Base-by-base conservation (phyloP, 371 early-diverging fungal species). In the Rhizomucor miehei region DNA sequence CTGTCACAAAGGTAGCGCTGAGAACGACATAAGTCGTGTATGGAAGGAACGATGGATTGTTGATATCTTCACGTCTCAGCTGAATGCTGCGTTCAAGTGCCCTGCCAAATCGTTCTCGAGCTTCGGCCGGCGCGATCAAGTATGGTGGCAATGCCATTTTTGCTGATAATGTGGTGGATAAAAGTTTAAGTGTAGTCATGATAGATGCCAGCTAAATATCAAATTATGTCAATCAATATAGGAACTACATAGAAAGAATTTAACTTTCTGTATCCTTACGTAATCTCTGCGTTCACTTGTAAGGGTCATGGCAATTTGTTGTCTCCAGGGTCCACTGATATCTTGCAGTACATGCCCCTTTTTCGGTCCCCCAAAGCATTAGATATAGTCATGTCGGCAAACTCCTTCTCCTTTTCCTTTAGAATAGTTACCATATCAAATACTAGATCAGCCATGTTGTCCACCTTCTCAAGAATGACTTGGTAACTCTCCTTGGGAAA, bases 111-210 rank as follows among this genome's bases (percentile, higher is more conserved):
- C 62, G 56, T 10, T 47, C 44, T 37, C 75, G 59, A 3, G 61
- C 57, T n/a, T 68, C 66, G 1, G 56, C 51, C 0, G 76, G 76
- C 1, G 60, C 52, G 21, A 65, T 50, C 55, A 76, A 51, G 23
- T 70, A 72, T 0, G 76, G 73, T n/a, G 76, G 76, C 23, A 76
- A 48, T 0, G 76, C 48, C 44, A 66, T 64, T 44, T 76, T 76
- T 6, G 73, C 60, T 14, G 66, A 53, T 10, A 76, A 39, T 0
- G 76, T 68, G 1, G 69, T 55, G 5, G 76, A 65, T 19, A 69
- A 44, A n/a, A 76, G 52, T 41, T 73, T 76, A n/a, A 73, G 46
- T 6, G 56, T 68, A 8, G 76, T 68, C 44, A 76, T 61, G 29
- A 72, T 66, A 8, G 71, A 59, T 25, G 76, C 63, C 13, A 76